Percentiles rank a stretch among this genome's conserved stretches.
Evolutionary conservation across 768 basidiomycete species (phyloP).

Genomic region (Lactarius tabidus): DNA sequence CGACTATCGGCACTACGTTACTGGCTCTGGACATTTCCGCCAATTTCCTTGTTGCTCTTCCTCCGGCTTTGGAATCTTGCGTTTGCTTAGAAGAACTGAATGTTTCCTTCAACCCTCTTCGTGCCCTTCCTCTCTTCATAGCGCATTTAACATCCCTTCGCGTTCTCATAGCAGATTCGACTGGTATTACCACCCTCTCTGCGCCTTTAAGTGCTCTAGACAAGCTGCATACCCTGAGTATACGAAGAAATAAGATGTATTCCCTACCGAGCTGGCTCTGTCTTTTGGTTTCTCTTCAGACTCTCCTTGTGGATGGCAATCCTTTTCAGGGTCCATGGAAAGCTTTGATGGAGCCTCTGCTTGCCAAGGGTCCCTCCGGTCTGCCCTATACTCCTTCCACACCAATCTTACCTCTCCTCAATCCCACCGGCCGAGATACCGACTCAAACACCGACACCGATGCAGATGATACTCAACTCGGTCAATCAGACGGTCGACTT

Average conservation of each 20-base stretch:
- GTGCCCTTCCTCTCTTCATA: constrained; percentile 88
- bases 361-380: constrained; percentile 57
- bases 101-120: constrained; percentile 84
- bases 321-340: constrained; percentile 95
- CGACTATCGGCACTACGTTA: constrained; percentile 69
- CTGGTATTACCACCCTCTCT: constrained; percentile 74
- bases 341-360: constrained; percentile 79
- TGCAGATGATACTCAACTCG: constrained; percentile 48
- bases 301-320: constrained; percentile 89
- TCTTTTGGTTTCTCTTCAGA: constrained; percentile 78
- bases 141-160: constrained; percentile 70
- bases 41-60: constrained; percentile 80
- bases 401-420: constrained; percentile 51
- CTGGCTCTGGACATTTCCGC: constrained; percentile 92
- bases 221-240: constrained; percentile 82
- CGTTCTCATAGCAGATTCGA: constrained; percentile 90
- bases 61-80: constrained; percentile 78
- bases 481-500: constrained; percentile 35
- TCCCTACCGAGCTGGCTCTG: constrained; percentile 95
- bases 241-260: constrained; percentile 84
- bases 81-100: constrained; percentile 88
- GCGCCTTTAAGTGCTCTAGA: constrained; percentile 67
- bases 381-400: constrained; percentile 65
- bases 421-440: constrained; percentile 46
- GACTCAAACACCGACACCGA: constrained; percentile 46